These are phyloP conservation scores for Syzygium jambos DNA, from an alignment of 345 rosid species.

Conservation along the genomic window DNA sequence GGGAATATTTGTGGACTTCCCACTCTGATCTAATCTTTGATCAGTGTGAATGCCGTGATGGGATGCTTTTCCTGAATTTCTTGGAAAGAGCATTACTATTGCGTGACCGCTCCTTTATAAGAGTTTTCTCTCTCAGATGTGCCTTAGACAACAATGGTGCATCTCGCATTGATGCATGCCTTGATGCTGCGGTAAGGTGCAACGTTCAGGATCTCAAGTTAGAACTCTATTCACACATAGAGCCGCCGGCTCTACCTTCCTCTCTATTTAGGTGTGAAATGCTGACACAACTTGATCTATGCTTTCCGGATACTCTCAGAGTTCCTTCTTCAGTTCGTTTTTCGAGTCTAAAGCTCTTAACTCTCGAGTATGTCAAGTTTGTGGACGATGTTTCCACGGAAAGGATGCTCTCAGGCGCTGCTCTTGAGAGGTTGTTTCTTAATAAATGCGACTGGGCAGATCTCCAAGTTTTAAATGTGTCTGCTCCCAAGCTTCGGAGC, in stretches of 20 bases:
- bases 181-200: neutral
- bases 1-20: constrained; percentile 3
- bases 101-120: neutral
- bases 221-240: neutral
- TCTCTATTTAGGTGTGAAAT: neutral
- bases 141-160: neutral
- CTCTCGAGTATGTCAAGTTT: neutral
- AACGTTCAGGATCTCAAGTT: neutral
- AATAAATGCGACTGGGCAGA: neutral
- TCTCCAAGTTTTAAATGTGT: neutral
- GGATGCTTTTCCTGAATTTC: neutral
- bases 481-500: neutral
- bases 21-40: neutral
- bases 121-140: neutral
- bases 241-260: neutral
- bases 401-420: neutral
- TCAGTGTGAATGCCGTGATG: neutral
- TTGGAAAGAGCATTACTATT: constrained; percentile 1
- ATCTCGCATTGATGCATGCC: neutral
- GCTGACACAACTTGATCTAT: neutral
- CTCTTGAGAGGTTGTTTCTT: neutral
- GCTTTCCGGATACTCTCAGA: neutral
- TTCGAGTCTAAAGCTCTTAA: neutral
- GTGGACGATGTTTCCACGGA: neutral
- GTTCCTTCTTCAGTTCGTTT: neutral